Evolutionary conservation across 495 filamentous ascomycete species (phyloP).

Genomic region (Hapsidospora chrysogenum): DNA sequence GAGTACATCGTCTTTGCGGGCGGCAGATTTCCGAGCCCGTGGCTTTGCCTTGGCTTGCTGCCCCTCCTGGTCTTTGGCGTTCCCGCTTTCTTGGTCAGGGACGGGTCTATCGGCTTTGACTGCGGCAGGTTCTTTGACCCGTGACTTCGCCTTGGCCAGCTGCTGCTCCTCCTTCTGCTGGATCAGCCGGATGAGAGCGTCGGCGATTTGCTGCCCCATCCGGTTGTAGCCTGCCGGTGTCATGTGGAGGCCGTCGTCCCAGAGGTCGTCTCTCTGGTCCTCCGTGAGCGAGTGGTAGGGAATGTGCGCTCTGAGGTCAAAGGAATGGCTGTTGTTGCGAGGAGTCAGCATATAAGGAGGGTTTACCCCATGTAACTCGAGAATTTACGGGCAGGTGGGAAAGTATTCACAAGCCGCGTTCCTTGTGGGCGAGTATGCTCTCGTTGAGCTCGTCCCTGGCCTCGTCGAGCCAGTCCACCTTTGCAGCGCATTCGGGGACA

Average conservation of each 20-base stretch:
- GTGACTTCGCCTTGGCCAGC: slow-evolving; percentile 10
- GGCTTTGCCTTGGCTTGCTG: too few species aligned
- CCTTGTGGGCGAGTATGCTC: too few species aligned
- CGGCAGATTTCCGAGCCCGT: too few species aligned
- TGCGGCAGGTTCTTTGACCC: too few species aligned
- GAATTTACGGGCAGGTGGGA: too few species aligned
- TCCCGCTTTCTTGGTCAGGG: too few species aligned
- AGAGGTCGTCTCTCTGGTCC: slow-evolving; percentile 26
- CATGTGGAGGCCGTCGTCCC: slow-evolving; percentile 47
- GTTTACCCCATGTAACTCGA: slow-evolving; percentile 3
- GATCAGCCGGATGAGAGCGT: slow-evolving; percentile 24
- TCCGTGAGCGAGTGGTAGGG: slow-evolving; percentile 32
- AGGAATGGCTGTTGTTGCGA: slow-evolving; percentile 21
- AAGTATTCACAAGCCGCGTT: too few species aligned
- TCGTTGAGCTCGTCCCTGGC: slow-evolving; percentile 32
- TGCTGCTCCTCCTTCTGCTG: slow-evolving; percentile 16
- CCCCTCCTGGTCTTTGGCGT: slow-evolving; percentile 10
- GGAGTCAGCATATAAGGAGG: background rate
- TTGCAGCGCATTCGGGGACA: slow-evolving; percentile 28
- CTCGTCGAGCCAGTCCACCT: slow-evolving; percentile 12
- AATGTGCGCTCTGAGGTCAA: slow-evolving; percentile 34
- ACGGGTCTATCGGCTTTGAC: too few species aligned
- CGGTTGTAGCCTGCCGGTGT: slow-evolving; percentile 39
- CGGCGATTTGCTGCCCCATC: slow-evolving; percentile 36
- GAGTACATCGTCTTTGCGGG: slow-evolving; percentile 17